Evolutionary conservation across 306 rosid genomes (phyloP).

Genomic region (Cucurbita argyrosperma): DNA sequence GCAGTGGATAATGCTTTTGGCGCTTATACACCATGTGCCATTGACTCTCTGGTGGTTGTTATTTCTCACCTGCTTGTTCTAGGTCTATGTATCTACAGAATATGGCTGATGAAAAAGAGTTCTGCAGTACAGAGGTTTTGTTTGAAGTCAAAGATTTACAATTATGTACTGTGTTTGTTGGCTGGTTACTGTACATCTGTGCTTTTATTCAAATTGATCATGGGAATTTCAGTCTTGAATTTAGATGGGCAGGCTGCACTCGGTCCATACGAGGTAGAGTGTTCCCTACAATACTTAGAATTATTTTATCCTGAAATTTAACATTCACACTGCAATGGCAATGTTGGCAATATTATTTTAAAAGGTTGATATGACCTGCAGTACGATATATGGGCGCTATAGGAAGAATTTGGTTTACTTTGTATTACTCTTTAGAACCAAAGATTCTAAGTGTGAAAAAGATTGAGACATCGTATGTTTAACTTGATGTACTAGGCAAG

Average conservation of each 20-base stretch:
- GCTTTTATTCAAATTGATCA: constrained; percentile 65
- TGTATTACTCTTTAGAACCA: too few relatives aligned
- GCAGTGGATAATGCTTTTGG: constrained; percentile 72
- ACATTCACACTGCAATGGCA: not conserved
- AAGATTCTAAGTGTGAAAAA: too few relatives aligned
- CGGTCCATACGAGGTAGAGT: constrained; percentile 82
- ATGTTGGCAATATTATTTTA: too few relatives aligned
- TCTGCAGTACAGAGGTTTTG: constrained; percentile 45
- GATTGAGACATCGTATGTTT: too few relatives aligned
- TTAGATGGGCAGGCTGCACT: constrained; percentile 65
- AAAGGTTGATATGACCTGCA: too few relatives aligned
- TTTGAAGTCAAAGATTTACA: constrained; percentile 63
- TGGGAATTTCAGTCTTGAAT: constrained; percentile 64
- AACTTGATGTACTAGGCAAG: too few relatives aligned
- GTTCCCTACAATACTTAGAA: not conserved
- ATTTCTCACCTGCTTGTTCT: constrained; percentile 56
- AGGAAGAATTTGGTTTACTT: too few relatives aligned
- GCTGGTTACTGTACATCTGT: constrained; percentile 55
- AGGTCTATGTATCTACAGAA: constrained; percentile 58
- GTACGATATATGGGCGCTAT: too few relatives aligned
- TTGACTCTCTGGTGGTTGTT: constrained; percentile 48
- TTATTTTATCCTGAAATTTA: not conserved
- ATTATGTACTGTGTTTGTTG: constrained; percentile 48
- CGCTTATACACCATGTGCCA: constrained; percentile 65
- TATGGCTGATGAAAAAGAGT: constrained; percentile 60